These are phyloP conservation scores for Cicer bijugum DNA, from an alignment of 306 rosid genomes.

Conservation along the genomic window DNA sequence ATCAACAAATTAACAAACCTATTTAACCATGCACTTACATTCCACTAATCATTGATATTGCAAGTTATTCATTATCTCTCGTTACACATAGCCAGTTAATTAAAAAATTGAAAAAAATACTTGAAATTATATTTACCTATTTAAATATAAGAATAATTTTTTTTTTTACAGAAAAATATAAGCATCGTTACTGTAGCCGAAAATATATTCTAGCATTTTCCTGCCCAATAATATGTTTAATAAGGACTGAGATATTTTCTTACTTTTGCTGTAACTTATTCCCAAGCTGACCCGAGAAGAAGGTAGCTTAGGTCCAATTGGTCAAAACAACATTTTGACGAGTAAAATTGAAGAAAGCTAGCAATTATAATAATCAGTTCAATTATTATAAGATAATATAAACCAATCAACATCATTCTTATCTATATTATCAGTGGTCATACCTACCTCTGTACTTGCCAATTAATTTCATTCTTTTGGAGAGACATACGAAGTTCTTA, in stretches of 20 bases:
- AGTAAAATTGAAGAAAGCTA: constrained; percentile 52
- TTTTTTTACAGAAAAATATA: too few relatives aligned
- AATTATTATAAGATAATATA: constrained; percentile 43
- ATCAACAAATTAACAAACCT: too few relatives aligned
- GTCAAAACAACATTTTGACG: constrained; percentile 57
- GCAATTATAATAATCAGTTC: neutral
- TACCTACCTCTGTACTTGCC: constrained; percentile 52
- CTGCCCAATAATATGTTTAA: constrained; percentile 46
- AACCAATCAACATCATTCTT: constrained; percentile 54
- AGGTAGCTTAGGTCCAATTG: constrained; percentile 35
- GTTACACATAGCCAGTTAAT: too few relatives aligned
- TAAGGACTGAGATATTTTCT: neutral
- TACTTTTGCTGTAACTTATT: constrained; percentile 27
- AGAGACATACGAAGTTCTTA: constrained; percentile 6
- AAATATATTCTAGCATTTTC: constrained; percentile 39
- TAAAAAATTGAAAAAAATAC: too few relatives aligned
- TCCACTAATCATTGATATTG: too few relatives aligned
- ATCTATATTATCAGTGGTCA: constrained; percentile 43
- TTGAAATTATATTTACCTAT: too few relatives aligned
- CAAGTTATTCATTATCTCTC: too few relatives aligned
- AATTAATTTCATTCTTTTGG: constrained; percentile 31
- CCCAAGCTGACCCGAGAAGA: neutral
- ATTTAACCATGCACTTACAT: too few relatives aligned
- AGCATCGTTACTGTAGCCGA: neutral
- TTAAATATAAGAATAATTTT: too few relatives aligned